phyloP scores from a whole-genome alignment of 1,284 basidiomycete species.

The Boletus smithii region DNA sequence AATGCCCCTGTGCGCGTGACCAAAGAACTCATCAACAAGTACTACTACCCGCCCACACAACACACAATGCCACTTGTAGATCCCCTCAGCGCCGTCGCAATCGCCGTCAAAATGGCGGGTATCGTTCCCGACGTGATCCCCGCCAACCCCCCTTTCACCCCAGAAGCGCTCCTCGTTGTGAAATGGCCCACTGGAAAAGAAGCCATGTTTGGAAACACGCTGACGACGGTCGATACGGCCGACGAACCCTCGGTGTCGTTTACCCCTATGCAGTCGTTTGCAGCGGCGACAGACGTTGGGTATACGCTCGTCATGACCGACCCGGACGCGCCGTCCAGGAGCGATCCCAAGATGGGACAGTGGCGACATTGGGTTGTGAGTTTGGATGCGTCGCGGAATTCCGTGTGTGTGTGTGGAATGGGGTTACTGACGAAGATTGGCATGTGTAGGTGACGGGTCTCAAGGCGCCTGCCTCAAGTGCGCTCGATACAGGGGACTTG shows the following conservation, averaged over 20 bases:
- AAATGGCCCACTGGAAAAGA: conserved; percentile 50
- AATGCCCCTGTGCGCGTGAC: background rate
- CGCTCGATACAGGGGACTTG: conserved; percentile 35
- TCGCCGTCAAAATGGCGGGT: conserved; percentile 40
- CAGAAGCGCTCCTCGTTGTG: conserved; percentile 52
- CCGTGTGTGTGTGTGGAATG: too few relatives aligned
- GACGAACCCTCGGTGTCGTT: conserved; percentile 54
- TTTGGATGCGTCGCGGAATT: too few relatives aligned
- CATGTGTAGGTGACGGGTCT: conserved; percentile 51
- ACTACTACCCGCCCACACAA: conserved; percentile 4
- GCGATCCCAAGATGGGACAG: conserved; percentile 51
- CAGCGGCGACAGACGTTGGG: conserved; percentile 38
- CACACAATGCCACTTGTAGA: conserved; percentile 31
- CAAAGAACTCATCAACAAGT: too few relatives aligned
- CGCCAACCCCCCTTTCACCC: conserved; percentile 38
- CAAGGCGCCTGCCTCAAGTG: conserved; percentile 40
- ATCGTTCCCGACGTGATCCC: conserved; percentile 60
- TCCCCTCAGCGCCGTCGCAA: conserved; percentile 40
- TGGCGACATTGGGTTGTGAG: conserved; percentile 69
- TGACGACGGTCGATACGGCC: conserved; percentile 45
- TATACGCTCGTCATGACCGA: conserved; percentile 69
- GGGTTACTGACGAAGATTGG: background rate
- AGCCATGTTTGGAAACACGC: conserved; percentile 48
- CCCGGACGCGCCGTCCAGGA: conserved; percentile 60
- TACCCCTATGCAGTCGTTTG: conserved; percentile 42